A percentile compares a stretch with the other conserved stretches of the same genome.
These are phyloP conservation scores for Cryptococcus deneoformans DNA, from an alignment of 1,284 basidiomycete species.

Conservation along the genomic window DNA sequence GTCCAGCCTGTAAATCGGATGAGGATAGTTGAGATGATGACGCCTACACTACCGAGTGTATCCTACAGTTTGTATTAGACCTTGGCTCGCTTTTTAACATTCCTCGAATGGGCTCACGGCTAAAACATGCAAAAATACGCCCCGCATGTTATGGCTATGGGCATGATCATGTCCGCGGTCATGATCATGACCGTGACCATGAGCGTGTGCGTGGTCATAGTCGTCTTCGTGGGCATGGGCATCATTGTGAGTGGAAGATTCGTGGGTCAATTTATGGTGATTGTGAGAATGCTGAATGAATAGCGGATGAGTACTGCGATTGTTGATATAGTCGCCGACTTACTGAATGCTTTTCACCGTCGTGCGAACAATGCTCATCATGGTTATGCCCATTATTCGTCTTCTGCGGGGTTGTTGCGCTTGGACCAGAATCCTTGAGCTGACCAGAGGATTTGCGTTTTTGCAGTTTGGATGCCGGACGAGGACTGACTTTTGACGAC, in stretches of 20 bases:
- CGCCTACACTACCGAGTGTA: constrained; percentile 64
- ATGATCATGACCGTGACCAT: constrained; percentile 54
- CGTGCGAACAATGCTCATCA: constrained; percentile 31
- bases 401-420: background rate
- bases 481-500: background rate
- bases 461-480: background rate
- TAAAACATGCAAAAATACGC: constrained; percentile 73
- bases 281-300: constrained; percentile 1
- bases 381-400: constrained; percentile 50
- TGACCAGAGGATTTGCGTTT: background rate
- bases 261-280: constrained; percentile 12
- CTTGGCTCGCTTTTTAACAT: too few species aligned
- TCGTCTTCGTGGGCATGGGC: constrained; percentile 53
- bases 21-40: constrained; percentile 93
- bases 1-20: constrained; percentile 99
- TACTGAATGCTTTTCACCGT: constrained; percentile 17
- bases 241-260: constrained; percentile 19
- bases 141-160: constrained; percentile 98
- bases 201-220: constrained; percentile 41
- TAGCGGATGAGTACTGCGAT: background rate
- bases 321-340: background rate
- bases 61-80: constrained; percentile 14
- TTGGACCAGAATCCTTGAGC: background rate
- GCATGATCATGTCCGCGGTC: constrained; percentile 50
- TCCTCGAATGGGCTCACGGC: constrained; percentile 19